Evolutionary conservation across 768 basidiomycete species (phyloP), one percentile per base, ranked within the genome.

Genomic region (Coprinellus micaceus): DNA sequence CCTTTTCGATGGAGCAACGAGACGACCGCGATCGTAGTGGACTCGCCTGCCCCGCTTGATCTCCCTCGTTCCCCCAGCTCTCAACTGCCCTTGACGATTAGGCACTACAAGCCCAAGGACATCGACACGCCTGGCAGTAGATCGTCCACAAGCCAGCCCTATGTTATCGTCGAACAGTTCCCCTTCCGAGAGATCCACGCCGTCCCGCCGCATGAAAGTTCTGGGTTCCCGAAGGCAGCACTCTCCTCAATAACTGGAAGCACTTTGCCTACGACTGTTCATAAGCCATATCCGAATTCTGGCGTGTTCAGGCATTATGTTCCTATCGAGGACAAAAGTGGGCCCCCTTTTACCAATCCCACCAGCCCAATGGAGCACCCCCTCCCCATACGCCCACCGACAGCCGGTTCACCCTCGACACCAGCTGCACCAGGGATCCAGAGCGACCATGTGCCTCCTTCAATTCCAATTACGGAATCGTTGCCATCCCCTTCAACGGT

Each of bases 101-200:
- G 43, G 36, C 45, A 52, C 10, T 63, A 66, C 57, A 41, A 58
- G 22, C 60, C 61, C 30, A 46, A 57, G 39, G 22, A 46, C 4
- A 43, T 56, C 12, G 25, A 56, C 4, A 44, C 58, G 15, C 58
- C 59, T n/a, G 51, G 54, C 29, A 63, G 50, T 24, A 52, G 62
- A 29, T 46, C 63, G 4, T 47, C 60, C 10, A 58, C 60, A 3
- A 58, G 54, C 30, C 62, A 59, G n/a, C 61, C 61, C 6, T 52
- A 63, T 3, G 41, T 62, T 12, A 57, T 54, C 13, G 62, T 60
- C 39, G 62, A 64, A 45, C 47, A 30, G 28, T 30, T 49, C 30
- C 47, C 47, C 11, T 49, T 49, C 17, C 15, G 28, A 28, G 43
- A 44, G n/a, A 59, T 53, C 44, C 62, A 64, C 28, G 22, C 2